These are phyloP conservation scores for Aureobasidium sp. DNA, from an alignment of 2,329 filamentous ascomycete species.

Conservation along the genomic window DNA sequence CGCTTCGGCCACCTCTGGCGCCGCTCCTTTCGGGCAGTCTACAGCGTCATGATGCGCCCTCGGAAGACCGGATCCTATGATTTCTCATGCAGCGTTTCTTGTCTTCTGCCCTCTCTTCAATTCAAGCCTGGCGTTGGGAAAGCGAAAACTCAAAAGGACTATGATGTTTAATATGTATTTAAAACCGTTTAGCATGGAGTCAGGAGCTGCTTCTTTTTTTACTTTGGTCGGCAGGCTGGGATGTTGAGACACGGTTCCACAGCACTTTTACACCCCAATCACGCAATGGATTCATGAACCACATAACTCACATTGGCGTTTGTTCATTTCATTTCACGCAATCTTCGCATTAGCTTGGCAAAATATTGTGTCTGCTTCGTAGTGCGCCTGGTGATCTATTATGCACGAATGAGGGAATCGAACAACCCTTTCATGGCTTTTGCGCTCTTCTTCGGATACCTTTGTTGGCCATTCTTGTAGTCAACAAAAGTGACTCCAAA, in stretches of 20 bases:
- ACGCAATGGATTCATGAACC: neutral
- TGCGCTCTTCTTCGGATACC: slow-evolving; percentile 79
- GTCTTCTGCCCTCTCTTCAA: neutral
- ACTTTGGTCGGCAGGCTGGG: neutral
- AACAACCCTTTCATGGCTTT: slow-evolving; percentile 64
- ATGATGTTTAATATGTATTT: slow-evolving; percentile 12
- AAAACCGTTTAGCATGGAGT: slow-evolving; percentile 15
- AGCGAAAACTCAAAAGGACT: neutral
- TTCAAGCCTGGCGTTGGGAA: slow-evolving; percentile 11
- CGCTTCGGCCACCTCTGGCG: neutral
- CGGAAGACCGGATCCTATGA: neutral
- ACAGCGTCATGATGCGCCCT: neutral
- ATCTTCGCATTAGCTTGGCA: too few relatives aligned
- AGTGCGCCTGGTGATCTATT: too few relatives aligned
- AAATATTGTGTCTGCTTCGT: too few relatives aligned
- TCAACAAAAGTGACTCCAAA: slow-evolving; percentile 82
- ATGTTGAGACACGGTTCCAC: neutral
- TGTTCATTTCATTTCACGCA: too few relatives aligned
- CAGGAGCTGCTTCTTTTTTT: neutral
- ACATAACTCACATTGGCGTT: too few relatives aligned
- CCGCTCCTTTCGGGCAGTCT: neutral
- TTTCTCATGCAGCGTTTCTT: neutral
- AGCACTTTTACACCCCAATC: neutral
- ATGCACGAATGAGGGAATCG: slow-evolving; percentile 29
- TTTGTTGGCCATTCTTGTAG: slow-evolving; percentile 70